Base-by-base conservation (phyloP, 257 asterid species). In the Ilex asprella region DNA sequence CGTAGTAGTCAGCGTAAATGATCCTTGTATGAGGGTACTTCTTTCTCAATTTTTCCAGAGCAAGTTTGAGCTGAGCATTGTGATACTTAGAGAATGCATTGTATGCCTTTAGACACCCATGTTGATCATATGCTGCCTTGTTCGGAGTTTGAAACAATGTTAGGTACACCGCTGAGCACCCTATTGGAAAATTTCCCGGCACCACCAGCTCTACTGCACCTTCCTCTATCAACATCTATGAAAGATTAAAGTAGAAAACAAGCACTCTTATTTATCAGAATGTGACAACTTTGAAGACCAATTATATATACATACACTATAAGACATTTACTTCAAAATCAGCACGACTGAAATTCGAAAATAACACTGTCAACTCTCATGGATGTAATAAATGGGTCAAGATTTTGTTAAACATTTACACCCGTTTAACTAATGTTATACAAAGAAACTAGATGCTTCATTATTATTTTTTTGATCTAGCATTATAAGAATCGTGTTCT, bases 171-270 rank as follows among this genome's bases (percentile, higher is more conserved):
- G 97, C 15, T 52, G 77, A 82, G 81, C 97, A 89, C 2, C 97
- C 97, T 15, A 89, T 67, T 6, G 97, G 97, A 43, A 84, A 67
- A 67, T 86, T 89, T 2, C 97, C 94, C 0, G 95, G 84, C 59
- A 89, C 94, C 3, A 86, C 52, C 39, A 89, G 29, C 55, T 89
- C 94, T 0, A 64, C 69, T 41, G 95, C 97, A 52, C 95, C 97
- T 78, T 81, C 95, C 61, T 84, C 87, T 55, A 89, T 86, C 58
- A 89, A 73, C 47, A 51, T 31, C 97, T 88, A 66, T 3, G 10
- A 10, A 46, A 14, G 11, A 46, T n/a, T 11, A 12, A 8, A 11
- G 16, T 49, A 49, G 27, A 21, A 21, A 49, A 11, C 54, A 15
- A 7, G 14, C 10, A 4, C 54, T 49, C 50, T 49, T n/a, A 49